Evolutionary conservation across 805 yeast species (phyloP), one percentile per base, ranked within the genome.

Genomic region (Citeromyces matritensis): DNA sequence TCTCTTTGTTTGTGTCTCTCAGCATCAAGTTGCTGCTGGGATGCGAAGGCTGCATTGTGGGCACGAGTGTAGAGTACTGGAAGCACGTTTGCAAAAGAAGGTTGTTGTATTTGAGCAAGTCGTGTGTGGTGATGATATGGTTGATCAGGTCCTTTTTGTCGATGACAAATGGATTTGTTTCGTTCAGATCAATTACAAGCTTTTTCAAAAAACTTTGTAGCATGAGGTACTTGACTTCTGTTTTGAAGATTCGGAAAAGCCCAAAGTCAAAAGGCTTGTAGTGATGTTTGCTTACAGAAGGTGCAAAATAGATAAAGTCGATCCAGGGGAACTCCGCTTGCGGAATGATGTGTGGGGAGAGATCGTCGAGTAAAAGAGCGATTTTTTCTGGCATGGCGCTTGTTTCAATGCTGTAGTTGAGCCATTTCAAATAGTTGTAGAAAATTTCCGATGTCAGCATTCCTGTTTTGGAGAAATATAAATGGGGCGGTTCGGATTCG

Each of bases 321-420:
- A 59, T 43, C 32, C 48, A 44, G 2, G 35, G 15, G 6, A 58
- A 41, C 1, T 36, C 29, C 7, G 50, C 48, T 4, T 45, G 41
- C 3, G 60, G 57, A 11, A 57, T 40, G 24, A 55, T 48, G 38
- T 60, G 65, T 2, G 53, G 41, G 36, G 54, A 44, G 9, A 56
- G 37, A 25, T 47, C 39, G 40, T 59, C 63, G 24, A 57, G 30
- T 19, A 59, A 24, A 3, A 60, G 12, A 1, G 49, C 42, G 4
- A 49, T 41, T 11, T 39, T 43, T 24, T 48, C 39, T 1, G 37
- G 33, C 6, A 45, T 38, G 9, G 33, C 26, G 1, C 27, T 26
- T n/a, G 29, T 10, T 26, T 31, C 27, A 15, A 37, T 15, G 12
- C 27, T 26, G 17, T 33, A 27, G 30, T 49, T 46, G 13, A 48